phyloP scores from a whole-genome alignment of 1,284 basidiomycete species.

The Tilletiopsis washingtonensis region DNA sequence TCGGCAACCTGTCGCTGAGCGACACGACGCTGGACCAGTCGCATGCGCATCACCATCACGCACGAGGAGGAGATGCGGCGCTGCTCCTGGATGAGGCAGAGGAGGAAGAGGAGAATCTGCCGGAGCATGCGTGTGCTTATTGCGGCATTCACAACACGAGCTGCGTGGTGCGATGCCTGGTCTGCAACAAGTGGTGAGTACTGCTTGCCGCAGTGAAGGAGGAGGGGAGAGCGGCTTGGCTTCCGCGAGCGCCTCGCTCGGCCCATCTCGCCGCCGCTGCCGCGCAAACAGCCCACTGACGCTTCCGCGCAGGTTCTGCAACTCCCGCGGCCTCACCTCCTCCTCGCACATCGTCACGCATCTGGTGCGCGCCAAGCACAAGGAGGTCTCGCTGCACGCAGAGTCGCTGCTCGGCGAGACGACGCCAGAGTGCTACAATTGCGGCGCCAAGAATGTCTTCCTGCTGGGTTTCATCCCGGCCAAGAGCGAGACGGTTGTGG shows the following conservation, averaged over 20 bases:
- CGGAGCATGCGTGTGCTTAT: constrained; percentile 53
- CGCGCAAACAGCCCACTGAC: background rate
- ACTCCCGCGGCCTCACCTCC: constrained; percentile 94
- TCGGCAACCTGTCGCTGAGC: too few relatives aligned
- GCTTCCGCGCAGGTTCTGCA: constrained; percentile 96
- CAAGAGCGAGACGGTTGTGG: constrained; percentile 96
- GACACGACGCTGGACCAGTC: too few relatives aligned
- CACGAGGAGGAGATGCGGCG: too few relatives aligned
- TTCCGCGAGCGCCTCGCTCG: background rate
- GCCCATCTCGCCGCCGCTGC: background rate
- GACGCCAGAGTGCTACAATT: constrained; percentile 90
- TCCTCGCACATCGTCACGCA: constrained; percentile 95
- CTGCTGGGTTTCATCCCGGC: constrained; percentile 99
- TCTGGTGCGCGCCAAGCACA: constrained; percentile 96
- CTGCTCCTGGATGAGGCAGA: constrained; percentile 52
- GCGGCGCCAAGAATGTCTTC: constrained; percentile 99
- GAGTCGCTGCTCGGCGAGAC: constrained; percentile 95
- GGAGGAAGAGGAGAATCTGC: constrained; percentile 58
- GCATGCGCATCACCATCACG: too few relatives aligned
- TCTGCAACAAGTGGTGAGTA: constrained; percentile 70
- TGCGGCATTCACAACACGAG: constrained; percentile 98
- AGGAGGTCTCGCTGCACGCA: constrained; percentile 91
- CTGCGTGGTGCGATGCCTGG: constrained; percentile 90
- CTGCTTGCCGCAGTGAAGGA: background rate
- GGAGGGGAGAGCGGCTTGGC: background rate